Evolutionary conservation across 768 basidiomycete species (phyloP), one percentile per base, ranked within the genome.

Genomic region (Paxillus ammoniavirescens): DNA sequence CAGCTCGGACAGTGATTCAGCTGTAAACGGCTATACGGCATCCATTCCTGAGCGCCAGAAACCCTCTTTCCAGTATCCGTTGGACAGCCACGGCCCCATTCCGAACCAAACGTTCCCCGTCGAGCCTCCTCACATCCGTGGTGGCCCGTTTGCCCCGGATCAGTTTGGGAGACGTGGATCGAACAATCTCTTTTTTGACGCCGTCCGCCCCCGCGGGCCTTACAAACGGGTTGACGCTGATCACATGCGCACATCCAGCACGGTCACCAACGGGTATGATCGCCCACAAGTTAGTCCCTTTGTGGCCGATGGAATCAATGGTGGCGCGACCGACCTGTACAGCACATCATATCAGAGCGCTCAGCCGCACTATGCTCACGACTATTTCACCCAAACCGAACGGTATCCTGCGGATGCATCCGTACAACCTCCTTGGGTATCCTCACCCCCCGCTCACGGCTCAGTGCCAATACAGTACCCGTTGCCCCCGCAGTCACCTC

Each of bases 171-270:
- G 72, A 41, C 72, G 67, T 36, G 65, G 61, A 42, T 71, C 71
- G 44, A 75, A 74, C 55, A 69, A 73, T 49, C 57, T 73, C 14
- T 62, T 72, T 49, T 76, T 75, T 56, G 77, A 74, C 67, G 67
- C 73, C 40, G 63, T 72, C 46, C 61, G 59, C 49, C 52, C 63
- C 17, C 68, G 64, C 21, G 13, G 51, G 33, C 57, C 65, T 37
- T 62, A 72, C 49, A 70, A 52, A 52, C 50, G 49, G 47, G 54
- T 48, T 49, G 65, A 67, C 49, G 47, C 56, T 31, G 65, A 66
- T 45, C 53, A 54, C 49, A 43, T 28, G 47, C 60, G 58, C 26
- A 62, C 52, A 15, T 44, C 56, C 54, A 61, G 48, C 47, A 68
- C 61, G 66, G 59, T 53, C 37, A 9, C 57, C 46, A 44, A 52